Base-by-base conservation (phyloP, 2,329 filamentous ascomycete genomes). In the Trichoderma gracile region DNA sequence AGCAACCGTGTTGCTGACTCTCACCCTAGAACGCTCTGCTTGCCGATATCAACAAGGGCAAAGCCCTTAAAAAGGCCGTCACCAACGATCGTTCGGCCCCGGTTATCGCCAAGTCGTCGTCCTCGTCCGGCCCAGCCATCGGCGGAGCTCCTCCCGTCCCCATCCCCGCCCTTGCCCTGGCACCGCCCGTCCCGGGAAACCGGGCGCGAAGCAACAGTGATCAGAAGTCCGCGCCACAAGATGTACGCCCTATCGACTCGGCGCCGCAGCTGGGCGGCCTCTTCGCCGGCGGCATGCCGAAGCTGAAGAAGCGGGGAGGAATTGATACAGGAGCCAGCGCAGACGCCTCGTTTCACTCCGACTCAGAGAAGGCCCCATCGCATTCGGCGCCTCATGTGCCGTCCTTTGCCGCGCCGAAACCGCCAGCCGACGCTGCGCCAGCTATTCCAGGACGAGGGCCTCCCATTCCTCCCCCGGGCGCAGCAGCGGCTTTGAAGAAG, bases 221-320 rank as follows among this genome's bases (percentile, higher is more conserved):
- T 71, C 84, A 86, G 59, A 83, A 82, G 21, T 81, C 82, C 52
- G 78, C 79, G 67, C 78, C 82, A 47, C 73, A 77, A 3, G 74
- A 73, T 14, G 69, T 77, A 19, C 71, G 73, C 21, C 78, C 78
- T 2, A 77, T 83, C 69, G 85, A 89, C 23, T 77, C 86, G 21
- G 86, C 91, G 54, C 92, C 93, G 12, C 94, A 97, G 74, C 77
- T 98, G 12, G 94, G 82, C 33, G 95, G 95, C 1, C 77, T 99
- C 27, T 97, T 99, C 73, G 92, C 91, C 1, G 93, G 92, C 42
- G 95, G 94, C 43, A 98, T 98, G 86, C 95, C 95, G 3, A 98
- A 97, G 79, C 76, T 99, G 72, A 91, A 91, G 76, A 97, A 96
- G 80, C 85, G 89, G 3, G 90, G 92, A 63, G 93, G 91, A 54